Evolutionary conservation across 139 green algal species (phyloP).

Genomic region (Desmodesmus armatus): DNA sequence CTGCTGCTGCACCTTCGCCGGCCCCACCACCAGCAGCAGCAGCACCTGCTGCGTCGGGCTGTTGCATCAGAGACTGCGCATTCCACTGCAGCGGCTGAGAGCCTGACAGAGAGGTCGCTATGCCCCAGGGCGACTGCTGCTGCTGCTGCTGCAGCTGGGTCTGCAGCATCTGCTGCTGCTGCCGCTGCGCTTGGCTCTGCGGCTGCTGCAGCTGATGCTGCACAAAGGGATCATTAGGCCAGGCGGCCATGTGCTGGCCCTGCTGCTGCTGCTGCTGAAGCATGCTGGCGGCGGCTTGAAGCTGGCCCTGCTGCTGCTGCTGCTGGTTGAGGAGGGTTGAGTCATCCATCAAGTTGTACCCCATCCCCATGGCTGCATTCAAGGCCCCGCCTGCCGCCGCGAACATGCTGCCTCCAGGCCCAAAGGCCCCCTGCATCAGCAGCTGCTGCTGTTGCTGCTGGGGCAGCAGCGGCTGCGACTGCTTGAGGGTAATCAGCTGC

Average conservation of each 20-base stretch:
- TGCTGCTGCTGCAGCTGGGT: not conserved
- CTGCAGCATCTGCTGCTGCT: not conserved
- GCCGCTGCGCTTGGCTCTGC: not conserved
- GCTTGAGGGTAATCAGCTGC: slow-evolving; percentile 24
- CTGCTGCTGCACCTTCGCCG: not conserved
- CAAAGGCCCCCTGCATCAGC: not conserved
- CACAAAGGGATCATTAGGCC: too few species aligned
- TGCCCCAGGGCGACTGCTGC: not conserved
- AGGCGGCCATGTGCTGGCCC: too few species aligned
- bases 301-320: not conserved
- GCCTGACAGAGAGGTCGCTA: not conserved
- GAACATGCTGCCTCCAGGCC: not conserved
- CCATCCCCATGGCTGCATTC: too few species aligned
- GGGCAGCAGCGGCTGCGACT: not conserved
- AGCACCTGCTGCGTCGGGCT: not conserved
- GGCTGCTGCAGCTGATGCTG: slow-evolving; percentile 11
- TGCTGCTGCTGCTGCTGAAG: slow-evolving; percentile 20
- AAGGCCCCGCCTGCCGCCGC: not conserved
- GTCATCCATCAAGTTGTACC: too few species aligned
- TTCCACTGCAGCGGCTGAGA: not conserved
- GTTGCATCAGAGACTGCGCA: not conserved
- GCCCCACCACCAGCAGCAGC: not conserved
- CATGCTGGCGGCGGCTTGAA: not conserved
- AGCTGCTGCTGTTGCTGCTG: slow-evolving; percentile 2
- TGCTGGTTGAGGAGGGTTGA: too few species aligned